Conservation (phyloP, 257 asterid species). For the Oldenlandia corymbosa region DNA sequence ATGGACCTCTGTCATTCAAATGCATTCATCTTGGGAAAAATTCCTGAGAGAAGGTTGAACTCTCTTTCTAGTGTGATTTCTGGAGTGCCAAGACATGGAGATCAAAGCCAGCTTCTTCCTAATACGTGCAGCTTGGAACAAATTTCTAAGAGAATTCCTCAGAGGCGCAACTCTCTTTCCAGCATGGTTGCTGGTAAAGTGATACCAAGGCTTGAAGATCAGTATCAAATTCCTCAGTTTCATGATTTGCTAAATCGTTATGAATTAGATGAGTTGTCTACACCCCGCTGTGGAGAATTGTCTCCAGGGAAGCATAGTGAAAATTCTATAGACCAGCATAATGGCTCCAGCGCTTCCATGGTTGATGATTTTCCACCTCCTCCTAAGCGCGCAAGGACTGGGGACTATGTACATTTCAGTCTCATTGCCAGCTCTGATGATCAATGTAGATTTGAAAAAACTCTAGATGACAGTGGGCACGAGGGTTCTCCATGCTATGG, state of each 20-base stretch:
- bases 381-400: slow-evolving; percentile 37
- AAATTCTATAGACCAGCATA: slow-evolving; percentile 11
- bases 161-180: slow-evolving; percentile 21
- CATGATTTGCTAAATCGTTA: slow-evolving; percentile 17
- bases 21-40: slow-evolving; percentile 19
- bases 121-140: slow-evolving; percentile 19
- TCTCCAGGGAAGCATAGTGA: slow-evolving; percentile 16
- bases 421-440: slow-evolving; percentile 16
- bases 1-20: slow-evolving; percentile 13
- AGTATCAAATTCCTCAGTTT: slow-evolving; percentile 16
- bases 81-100: slow-evolving; percentile 13
- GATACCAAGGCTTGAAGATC: slow-evolving; percentile 16
- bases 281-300: slow-evolving; percentile 15
- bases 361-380: slow-evolving; percentile 26
- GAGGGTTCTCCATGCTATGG: slow-evolving; percentile 15
- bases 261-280: slow-evolving; percentile 21
- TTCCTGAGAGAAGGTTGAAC: slow-evolving; percentile 19
- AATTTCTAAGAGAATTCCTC: slow-evolving; percentile 12
- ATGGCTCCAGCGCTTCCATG: slow-evolving; percentile 17
- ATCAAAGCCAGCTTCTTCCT: slow-evolving; percentile 20
- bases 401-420: slow-evolving; percentile 24
- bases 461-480: slow-evolving; percentile 2
- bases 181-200: slow-evolving; percentile 16
- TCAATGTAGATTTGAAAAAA: slow-evolving; percentile 11
- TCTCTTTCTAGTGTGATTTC: slow-evolving; percentile 21